Evolutionary conservation across 2,329 filamentous ascomycete species (phyloP), one percentile per base, ranked within the genome.

Genomic region (Lachnellula arida): DNA sequence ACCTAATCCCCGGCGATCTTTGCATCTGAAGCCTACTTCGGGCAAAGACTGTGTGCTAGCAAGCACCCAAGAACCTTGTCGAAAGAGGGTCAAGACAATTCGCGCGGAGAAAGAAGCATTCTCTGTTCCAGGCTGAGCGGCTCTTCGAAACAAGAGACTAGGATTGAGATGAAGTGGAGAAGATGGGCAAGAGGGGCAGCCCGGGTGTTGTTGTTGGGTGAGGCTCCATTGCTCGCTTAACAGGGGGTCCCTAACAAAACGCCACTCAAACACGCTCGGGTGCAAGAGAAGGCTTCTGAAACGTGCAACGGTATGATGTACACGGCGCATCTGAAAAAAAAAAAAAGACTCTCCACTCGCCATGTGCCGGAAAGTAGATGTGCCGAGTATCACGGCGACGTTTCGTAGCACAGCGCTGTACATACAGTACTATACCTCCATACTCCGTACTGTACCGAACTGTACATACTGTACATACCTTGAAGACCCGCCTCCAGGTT

Each of bases 201-300:
- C 25, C 39, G 49, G 3, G 19, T 19, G 46, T 39, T 39, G 46
- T 39, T 39, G 46, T 46, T 48, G 53, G 52, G 44, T 58, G 60
- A 51, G 63, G 53, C 55, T 61, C 60, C 47, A 32, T 52, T 53
- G 34, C 23, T 25, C 17, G 17, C 25, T 34, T 49, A 42, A 46
- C 47, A 57, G 55, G 54, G 49, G 42, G 11, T 23, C 39, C 17
- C 34, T 49, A 51, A 54, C 59, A 60, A 59, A 61, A 51, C 22
- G 59, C 17, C 37, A 39, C 56, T 64, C 60, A 66, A 65, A 65
- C 64, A 51, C 32, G 34, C 46, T 62, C 59, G 59, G 61, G 61
- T 62, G 55, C 60, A 64, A 50, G 43, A 23, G 28, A 19, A 25
- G 49, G 57, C 55, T 34, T 53, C 54, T 42, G 60, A 60, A 60